Evolutionary conservation across 192 early-diverging fungal species (phyloP).

Genomic region (Haplosporangium gracile): DNA sequence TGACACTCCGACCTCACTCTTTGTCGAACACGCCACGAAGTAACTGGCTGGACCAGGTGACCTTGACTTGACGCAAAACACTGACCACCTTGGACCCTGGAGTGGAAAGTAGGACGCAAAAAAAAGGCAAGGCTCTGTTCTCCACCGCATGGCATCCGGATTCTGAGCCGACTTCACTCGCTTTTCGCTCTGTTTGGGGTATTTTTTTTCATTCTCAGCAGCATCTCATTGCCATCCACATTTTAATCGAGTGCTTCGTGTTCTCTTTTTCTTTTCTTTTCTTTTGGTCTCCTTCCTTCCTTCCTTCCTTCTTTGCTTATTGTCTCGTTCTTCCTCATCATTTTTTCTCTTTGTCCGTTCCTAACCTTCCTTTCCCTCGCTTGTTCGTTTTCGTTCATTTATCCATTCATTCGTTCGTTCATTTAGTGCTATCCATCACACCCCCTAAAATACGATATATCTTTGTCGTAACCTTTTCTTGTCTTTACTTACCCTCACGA

Average conservation of each 20-base stretch:
- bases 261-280: neutral
- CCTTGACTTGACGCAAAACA: neutral
- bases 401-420: neutral
- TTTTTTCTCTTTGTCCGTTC: neutral
- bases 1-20: too few species aligned
- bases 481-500: neutral
- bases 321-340: neutral
- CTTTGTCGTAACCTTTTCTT: neutral
- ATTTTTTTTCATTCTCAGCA: slow-evolving; percentile 5
- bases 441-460: slow-evolving; percentile 4
- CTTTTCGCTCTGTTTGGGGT: neutral
- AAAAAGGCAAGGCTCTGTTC: neutral
- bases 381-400: neutral
- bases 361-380: neutral
- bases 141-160: neutral
- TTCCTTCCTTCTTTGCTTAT: neutral
- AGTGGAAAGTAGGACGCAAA: neutral
- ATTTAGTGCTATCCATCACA: neutral
- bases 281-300: too few species aligned
- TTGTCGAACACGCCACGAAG: too few species aligned
- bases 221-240: neutral
- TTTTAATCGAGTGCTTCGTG: neutral
- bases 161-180: neutral
- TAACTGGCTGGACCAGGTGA: too few species aligned
- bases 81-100: slow-evolving; percentile 4